Conservation (phyloP, 1,284 basidiomycete species). For the Ganoderma resinaceum region DNA sequence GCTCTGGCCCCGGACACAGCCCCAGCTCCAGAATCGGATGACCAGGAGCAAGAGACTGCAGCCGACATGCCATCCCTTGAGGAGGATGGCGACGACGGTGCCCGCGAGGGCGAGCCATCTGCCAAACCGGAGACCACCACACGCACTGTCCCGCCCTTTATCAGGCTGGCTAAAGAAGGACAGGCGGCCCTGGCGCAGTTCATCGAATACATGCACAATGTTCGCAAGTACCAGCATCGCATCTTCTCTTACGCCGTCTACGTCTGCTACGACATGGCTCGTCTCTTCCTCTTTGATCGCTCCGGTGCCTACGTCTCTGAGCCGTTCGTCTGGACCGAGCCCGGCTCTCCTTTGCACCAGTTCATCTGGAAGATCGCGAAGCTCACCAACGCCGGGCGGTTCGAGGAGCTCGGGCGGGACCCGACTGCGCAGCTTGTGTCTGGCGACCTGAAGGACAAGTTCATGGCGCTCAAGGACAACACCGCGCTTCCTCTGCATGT, state of each 20-base stretch:
- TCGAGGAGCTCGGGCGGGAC: conserved; percentile 24
- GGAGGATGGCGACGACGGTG: not conserved
- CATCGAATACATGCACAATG: conserved; percentile 3
- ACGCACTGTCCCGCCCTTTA: not conserved
- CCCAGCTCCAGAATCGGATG: not conserved
- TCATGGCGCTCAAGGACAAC: not conserved
- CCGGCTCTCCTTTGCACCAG: not conserved
- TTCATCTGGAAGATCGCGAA: conserved; percentile 25
- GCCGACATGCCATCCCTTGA: not conserved
- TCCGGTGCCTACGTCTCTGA: conserved; percentile 14
- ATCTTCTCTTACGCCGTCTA: conserved; percentile 2
- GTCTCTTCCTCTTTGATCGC: conserved; percentile 19
- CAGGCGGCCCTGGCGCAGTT: not conserved
- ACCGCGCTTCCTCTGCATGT: not conserved
- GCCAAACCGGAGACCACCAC: not conserved
- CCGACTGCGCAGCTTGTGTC: conserved; percentile 7
- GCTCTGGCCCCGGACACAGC: not conserved
- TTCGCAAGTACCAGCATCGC: conserved; percentile 11
- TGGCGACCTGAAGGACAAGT: not conserved
- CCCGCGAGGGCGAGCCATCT: not conserved
- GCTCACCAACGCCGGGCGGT: not conserved
- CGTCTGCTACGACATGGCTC: conserved; percentile 6
- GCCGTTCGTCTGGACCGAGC: conserved; percentile 12
- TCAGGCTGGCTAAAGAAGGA: not conserved
- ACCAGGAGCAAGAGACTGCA: not conserved